Conservation (phyloP, 371 early-diverging fungal genomes). For the Zychaea mexicana region DNA sequence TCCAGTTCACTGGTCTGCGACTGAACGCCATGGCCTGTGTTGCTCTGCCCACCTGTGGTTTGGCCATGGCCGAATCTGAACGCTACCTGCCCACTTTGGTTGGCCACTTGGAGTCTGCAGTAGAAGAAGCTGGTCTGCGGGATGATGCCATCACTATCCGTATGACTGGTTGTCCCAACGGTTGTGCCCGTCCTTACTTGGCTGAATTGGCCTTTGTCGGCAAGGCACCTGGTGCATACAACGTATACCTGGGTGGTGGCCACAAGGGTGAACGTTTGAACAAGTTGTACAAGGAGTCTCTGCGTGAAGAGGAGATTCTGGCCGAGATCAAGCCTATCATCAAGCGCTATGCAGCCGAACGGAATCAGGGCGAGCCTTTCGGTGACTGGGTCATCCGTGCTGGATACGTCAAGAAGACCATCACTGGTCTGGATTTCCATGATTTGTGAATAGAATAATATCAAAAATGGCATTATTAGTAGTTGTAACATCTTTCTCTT, state of each 20-base stretch:
- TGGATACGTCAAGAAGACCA: conserved; percentile 82
- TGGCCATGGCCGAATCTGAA: conserved; percentile 97
- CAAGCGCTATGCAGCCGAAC: conserved; percentile 75
- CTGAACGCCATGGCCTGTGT: conserved; percentile 95
- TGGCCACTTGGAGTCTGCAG: conserved; percentile 69
- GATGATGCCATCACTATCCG: conserved; percentile 90
- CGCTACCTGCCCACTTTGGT: conserved; percentile 90
- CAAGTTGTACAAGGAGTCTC: conserved; percentile 86
- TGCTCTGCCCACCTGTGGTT: conserved; percentile 90
- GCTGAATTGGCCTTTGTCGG: conserved; percentile 96
- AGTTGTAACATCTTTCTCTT: not conserved
- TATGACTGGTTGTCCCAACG: conserved; percentile 97
- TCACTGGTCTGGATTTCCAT: conserved; percentile 80
- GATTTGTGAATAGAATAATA: conserved; percentile 39
- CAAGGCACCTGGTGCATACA: conserved; percentile 92
- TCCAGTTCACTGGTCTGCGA: conserved; percentile 76
- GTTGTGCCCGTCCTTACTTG: conserved; percentile 92
- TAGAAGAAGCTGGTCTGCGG: conserved; percentile 81
- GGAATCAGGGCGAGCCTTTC: conserved; percentile 79
- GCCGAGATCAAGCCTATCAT: conserved; percentile 76
- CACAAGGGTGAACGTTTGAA: conserved; percentile 84
- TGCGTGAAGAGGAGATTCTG: conserved; percentile 87
- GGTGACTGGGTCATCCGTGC: conserved; percentile 93
- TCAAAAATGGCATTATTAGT: not conserved
- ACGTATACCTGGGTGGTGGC: conserved; percentile 93